phyloP scores from a whole-genome alignment of 805 yeast genomes.

The Myxozyma sirexii region DNA sequence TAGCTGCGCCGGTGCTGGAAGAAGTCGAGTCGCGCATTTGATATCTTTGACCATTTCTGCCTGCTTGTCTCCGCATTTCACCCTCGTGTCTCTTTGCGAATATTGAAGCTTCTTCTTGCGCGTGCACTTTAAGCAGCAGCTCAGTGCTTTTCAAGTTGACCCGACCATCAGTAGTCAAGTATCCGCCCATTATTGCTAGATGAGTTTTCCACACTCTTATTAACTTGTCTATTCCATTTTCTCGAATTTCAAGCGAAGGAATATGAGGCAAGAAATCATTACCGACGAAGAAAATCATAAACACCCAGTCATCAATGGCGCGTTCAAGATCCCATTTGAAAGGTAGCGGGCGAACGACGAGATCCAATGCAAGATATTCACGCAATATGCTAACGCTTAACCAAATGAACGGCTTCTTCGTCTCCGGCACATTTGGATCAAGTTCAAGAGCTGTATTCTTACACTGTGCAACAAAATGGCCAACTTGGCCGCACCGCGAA shows the following conservation, averaged over 20 bases:
- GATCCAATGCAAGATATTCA: conserved; percentile 84
- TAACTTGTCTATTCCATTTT: conserved; percentile 83
- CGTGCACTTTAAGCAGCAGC: conserved; percentile 62
- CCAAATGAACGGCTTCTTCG: conserved; percentile 89
- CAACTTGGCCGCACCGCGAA: conserved; percentile 55
- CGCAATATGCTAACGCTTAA: conserved; percentile 83
- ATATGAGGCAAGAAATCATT: conserved; percentile 97
- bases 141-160: conserved; percentile 79
- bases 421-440: conserved; percentile 47
- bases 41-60: conserved; percentile 65
- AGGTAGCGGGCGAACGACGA: conserved; percentile 67
- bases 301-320: conserved; percentile 98
- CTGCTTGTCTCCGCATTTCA: conserved; percentile 57
- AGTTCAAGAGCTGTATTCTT: conserved; percentile 36
- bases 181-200: conserved; percentile 68
- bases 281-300: conserved; percentile 98
- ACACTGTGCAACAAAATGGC: conserved; percentile 31
- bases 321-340: conserved; percentile 86
- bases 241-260: conserved; percentile 93
- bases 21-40: conserved; percentile 43
- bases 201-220: conserved; percentile 80
- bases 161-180: conserved; percentile 87
- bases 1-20: neutral
- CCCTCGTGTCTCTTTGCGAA: conserved; percentile 68
- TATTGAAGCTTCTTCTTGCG: conserved; percentile 74